Base-by-base conservation (phyloP, 2,329 filamentous ascomycete species). In the Aspergillus hortae region DNA sequence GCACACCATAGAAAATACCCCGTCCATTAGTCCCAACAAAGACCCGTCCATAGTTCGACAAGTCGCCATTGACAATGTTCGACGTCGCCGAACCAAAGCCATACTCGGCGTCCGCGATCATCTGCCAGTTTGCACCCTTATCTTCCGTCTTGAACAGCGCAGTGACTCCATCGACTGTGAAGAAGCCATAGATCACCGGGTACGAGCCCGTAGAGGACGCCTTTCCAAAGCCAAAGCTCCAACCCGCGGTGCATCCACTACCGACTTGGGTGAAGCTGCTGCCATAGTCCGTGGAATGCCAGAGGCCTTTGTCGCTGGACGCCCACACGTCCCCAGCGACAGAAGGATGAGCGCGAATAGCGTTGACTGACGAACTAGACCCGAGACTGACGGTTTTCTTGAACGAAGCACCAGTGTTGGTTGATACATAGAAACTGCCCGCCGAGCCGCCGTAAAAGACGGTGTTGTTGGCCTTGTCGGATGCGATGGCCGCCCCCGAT, bases 231-330 rank as follows among this genome's bases (percentile, higher is more conserved):
- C 64, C 62, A 53, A 61, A 61, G 38, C 52, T 57, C 53, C 56
- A 61, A 23, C 56, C 55, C 17, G 52, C 48, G 4, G 54, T 57
- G 25, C 52, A 53, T 12, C 55, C 46, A 36, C 58, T 48, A 6
- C 46, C 48, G 12, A 74, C 60, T 23, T 72, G 64, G 0, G 72
- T 69, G 56, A 83, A 83, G 1, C 72, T 73, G 4, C 65, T 61
- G 4, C 80, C 82, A 33, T 69, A 81, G 62, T 84, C 65, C 5
- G 74, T 78, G 9, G 78, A 81, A 57, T 76, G 76, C 68, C 80
- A 83, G 44, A 85, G 65, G 5, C 82, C 82, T 0, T 60, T 67
- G 48, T 82, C 73, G 0, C 81, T 83, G 4, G 56, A 49, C 15
- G 52, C 59, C 60, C 59, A 62, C 38, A 62, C 50, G 11, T 62